These are phyloP conservation scores for Phylloporus sp. DNA, from an alignment of 1,284 basidiomycete species.

Conservation along the genomic window DNA sequence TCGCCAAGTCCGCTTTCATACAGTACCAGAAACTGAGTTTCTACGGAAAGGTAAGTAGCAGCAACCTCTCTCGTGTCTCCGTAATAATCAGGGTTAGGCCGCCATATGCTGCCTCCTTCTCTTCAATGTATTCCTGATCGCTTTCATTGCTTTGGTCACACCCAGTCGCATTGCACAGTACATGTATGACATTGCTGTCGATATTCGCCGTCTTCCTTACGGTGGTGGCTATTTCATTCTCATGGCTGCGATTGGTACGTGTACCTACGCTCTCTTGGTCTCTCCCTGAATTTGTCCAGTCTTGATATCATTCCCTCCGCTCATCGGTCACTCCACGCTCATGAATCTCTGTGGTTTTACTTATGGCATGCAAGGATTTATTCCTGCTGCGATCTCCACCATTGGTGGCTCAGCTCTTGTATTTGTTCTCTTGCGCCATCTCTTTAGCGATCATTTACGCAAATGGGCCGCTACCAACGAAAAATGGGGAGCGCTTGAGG, in stretches of 20 bases:
- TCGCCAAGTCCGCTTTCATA: constrained; percentile 12
- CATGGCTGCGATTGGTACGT: constrained; percentile 54
- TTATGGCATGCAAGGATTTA: constrained; percentile 78
- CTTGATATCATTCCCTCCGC: constrained; percentile 75
- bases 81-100: constrained; percentile 25
- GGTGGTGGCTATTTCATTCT: constrained; percentile 62
- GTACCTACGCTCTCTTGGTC: constrained; percentile 2
- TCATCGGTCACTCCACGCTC: constrained; percentile 73
- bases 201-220: constrained; percentile 58
- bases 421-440: constrained; percentile 64
- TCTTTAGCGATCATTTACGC: constrained; percentile 59
- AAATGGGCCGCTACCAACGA: constrained; percentile 64
- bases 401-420: constrained; percentile 68
- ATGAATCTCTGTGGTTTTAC: constrained; percentile 78
- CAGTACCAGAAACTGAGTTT: constrained; percentile 28
- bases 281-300: constrained; percentile 44
- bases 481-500: constrained; percentile 79
- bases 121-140: constrained; percentile 29
- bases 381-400: constrained; percentile 63
- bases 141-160: constrained; percentile 56
- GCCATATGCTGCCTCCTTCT: constrained; percentile 31
- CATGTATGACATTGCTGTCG: constrained; percentile 70
- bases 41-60: constrained; percentile 27
- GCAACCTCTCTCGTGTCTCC: not conserved
- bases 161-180: constrained; percentile 70